phyloP scores from a whole-genome alignment of 495 filamentous ascomycete genomes.

The Viridothelium virens region DNA sequence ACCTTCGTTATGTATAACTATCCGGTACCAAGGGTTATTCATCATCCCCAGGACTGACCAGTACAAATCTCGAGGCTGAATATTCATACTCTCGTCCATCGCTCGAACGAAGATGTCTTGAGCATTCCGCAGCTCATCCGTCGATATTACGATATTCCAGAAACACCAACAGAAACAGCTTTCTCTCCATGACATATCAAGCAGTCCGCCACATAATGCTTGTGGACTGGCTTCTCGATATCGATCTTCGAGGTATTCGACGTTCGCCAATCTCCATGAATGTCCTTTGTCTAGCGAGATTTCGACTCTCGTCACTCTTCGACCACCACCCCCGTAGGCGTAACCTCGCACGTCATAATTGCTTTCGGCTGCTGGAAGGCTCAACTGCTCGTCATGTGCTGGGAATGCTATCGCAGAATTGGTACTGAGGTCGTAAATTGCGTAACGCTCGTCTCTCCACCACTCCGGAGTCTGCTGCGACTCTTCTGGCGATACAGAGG shows the following conservation, averaged over 20 bases:
- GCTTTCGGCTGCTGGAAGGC: conserved; percentile 41
- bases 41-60: conserved; percentile 98
- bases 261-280: conserved; percentile 72
- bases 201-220: conserved; percentile 62
- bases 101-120: conserved; percentile 75
- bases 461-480: conserved; percentile 63
- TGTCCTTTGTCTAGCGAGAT: conserved; percentile 78
- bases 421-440: conserved; percentile 86
- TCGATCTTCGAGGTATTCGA: conserved; percentile 79
- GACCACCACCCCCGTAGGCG: conserved; percentile 85
- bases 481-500: conserved; percentile 78
- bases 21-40: conserved; percentile 93
- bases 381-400: conserved; percentile 66
- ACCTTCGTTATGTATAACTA: conserved; percentile 67
- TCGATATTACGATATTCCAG: conserved; percentile 68
- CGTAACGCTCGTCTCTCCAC: conserved; percentile 90
- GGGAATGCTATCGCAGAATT: conserved; percentile 82
- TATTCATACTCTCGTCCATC: conserved; percentile 86
- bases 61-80: conserved; percentile 92
- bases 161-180: conserved; percentile 89
- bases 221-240: conserved; percentile 65
- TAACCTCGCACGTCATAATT: conserved; percentile 70
- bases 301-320: conserved; percentile 75
- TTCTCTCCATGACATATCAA: conserved; percentile 81
- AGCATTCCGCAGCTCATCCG: conserved; percentile 53